Evolutionary conservation across 2,329 filamentous ascomycete species (phyloP), one percentile per base, ranked within the genome.

Genomic region (Botrytis byssoidea): DNA sequence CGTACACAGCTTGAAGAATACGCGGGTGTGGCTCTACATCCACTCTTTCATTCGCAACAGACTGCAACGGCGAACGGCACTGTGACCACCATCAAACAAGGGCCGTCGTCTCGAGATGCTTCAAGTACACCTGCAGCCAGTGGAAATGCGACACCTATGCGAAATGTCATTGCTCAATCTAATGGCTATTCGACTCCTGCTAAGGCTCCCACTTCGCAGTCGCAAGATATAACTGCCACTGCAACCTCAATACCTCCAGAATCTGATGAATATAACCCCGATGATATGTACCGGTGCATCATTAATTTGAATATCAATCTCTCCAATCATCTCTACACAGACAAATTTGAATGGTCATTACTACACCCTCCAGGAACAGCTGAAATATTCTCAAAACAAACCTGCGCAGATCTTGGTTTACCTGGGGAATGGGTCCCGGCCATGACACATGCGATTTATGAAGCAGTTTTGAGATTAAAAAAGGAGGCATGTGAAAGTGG

Each of bases 331-430:
- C 88, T 98, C 20, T 98, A 98, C 83, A 97, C 93, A 5, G 96
- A 99, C 86, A 97, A 95, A 80, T 98, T 99, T 77, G 95, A 98
- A 82, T 98, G 95, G 95, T 98, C 95, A 8, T 85, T 99, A 32
- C 86, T 97, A 29, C 95, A 98, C 79, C 94, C 95, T 3, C 92
- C 94, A 2, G 95, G 95, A 35, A 94, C 95, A 60, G 94, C 96
- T 0, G 95, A 99, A 82, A 90, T 92, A 20, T 98, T 98, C 82
- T 95, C 96, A 48, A 94, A 93, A 81, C 90, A 94, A 77, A 98
- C 96, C 0, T 98, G 96, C 81, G 93, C 94, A 42, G 96, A 99
- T 81, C 86, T 99, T 14, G 95, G 95, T 10, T 85, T 99, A 71
- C 88, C 91, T 10, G 94, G 94, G 64, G 96, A 99, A 84, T 99